A percentile compares a stretch with the other conserved stretches of the same genome.
These are phyloP conservation scores for Rutidosis leptorrhynchoides DNA, from an alignment of 129 eudicot species.

Conservation along the genomic window DNA sequence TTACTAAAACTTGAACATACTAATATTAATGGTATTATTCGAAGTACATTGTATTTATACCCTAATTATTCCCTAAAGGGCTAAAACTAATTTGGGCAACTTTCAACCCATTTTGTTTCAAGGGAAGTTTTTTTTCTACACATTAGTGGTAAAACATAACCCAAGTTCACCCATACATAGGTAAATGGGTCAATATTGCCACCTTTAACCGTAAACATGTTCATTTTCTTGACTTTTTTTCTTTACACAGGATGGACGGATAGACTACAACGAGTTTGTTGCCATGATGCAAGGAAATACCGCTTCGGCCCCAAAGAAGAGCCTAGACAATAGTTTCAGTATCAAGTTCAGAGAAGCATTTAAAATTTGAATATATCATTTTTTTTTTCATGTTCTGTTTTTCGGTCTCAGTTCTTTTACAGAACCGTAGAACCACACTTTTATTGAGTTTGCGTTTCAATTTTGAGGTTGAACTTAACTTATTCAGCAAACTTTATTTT, in stretches of 20 bases:
- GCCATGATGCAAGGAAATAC: conserved; percentile 82
- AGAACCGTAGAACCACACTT: conserved; percentile 16
- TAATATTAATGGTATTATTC: neutral
- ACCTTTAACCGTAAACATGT: neutral
- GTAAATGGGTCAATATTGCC: neutral
- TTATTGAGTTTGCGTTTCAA: conserved; percentile 23
- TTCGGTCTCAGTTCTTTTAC: conserved; percentile 1
- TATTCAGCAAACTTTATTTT: conserved; percentile 21
- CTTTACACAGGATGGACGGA: conserved; percentile 66
- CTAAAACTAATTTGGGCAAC: neutral
- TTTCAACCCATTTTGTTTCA: neutral
- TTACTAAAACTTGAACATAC: neutral
- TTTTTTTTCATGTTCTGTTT: conserved; percentile 5
- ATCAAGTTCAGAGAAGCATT: conserved; percentile 62
- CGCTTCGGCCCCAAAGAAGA: conserved; percentile 45
- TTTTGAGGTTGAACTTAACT: conserved; percentile 26
- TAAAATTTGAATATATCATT: conserved; percentile 36
- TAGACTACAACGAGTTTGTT: conserved; percentile 82
- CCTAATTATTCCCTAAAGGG: neutral
- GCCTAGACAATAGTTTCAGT: conserved; percentile 73
- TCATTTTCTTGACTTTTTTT: neutral
- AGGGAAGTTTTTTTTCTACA: neutral
- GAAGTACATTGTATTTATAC: neutral
- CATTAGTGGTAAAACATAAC: neutral
- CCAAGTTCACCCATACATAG: neutral